These are phyloP conservation scores for Betula pendula DNA, from an alignment of 306 rosid genomes.

Conservation along the genomic window DNA sequence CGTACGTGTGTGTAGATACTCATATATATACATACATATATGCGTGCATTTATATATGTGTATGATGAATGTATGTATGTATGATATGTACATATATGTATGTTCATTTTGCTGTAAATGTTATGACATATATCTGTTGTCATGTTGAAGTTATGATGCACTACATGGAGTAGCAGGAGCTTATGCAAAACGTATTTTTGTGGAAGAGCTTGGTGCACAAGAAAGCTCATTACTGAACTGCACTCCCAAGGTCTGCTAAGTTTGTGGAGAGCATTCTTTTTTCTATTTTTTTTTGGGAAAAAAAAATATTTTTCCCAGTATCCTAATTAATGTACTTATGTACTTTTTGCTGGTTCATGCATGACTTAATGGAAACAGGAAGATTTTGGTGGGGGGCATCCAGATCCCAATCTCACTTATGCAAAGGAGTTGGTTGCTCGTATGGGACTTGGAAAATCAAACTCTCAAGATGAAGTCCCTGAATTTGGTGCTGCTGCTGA, in stretches of 20 bases:
- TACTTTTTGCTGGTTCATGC: conserved; percentile 8
- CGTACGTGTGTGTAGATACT: neutral
- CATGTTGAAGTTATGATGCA: conserved; percentile 66
- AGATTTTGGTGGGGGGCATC: conserved; percentile 99
- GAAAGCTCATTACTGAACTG: conserved; percentile 91
- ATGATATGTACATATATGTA: neutral
- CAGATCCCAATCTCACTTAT: conserved; percentile 97
- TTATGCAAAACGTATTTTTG: conserved; percentile 88
- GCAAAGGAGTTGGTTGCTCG: conserved; percentile 95
- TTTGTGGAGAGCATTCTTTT: neutral
- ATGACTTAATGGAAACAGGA: conserved; percentile 60
- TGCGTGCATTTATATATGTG: neutral
- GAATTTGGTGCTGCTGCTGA: conserved; percentile 99
- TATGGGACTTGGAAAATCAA: conserved; percentile 87
- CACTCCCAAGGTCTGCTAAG: conserved; percentile 70
- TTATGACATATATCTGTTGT: conserved; percentile 18
- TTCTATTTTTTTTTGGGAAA: neutral
- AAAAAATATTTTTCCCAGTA: neutral
- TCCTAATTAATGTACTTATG: neutral
- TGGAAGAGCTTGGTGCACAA: conserved; percentile 97
- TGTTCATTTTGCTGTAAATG: neutral
- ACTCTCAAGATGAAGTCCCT: conserved; percentile 72
- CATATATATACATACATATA: neutral
- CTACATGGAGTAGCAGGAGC: conserved; percentile 98
- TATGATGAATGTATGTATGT: neutral